Evolutionary conservation across 176 grass and related monocot species (phyloP).

Genomic region (Oryza glaberrima): DNA sequence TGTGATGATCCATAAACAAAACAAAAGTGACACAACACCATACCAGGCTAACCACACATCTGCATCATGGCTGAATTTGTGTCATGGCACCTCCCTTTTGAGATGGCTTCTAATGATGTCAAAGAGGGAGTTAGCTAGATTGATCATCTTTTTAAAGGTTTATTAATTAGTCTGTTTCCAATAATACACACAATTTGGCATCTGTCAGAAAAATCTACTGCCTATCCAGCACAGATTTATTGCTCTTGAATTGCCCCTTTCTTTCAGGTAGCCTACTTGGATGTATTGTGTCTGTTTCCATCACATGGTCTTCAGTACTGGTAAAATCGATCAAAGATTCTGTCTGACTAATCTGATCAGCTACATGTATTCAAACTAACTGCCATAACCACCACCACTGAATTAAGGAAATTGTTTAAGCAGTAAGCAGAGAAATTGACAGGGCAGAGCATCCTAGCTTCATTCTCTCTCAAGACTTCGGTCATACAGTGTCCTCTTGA

Average conservation of each 20-base stretch:
- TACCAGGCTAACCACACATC: conserved; percentile 41
- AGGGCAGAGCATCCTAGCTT: conserved; percentile 34
- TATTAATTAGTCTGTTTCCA: neutral
- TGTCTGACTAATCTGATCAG: conserved; percentile 38
- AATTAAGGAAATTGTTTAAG: conserved; percentile 32
- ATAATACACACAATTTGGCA: neutral
- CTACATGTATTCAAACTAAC: conserved; percentile 44
- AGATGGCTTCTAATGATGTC: conserved; percentile 27
- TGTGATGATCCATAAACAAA: conserved; percentile 32
- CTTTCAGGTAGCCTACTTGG: conserved; percentile 46
- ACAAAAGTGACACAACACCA: conserved; percentile 35
- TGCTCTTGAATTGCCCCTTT: neutral
- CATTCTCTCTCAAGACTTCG: conserved; percentile 37
- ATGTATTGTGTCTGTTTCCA: conserved; percentile 43
- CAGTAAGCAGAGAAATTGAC: conserved; percentile 41
- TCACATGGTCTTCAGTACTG: conserved; percentile 41
- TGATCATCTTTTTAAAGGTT: conserved; percentile 32
- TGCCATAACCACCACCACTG: conserved; percentile 44
- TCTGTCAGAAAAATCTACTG: conserved; percentile 38
- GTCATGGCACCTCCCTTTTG: conserved; percentile 32
- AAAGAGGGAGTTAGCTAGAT: neutral
- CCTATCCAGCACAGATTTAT: neutral
- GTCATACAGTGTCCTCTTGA: conserved; percentile 39
- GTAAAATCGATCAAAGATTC: conserved; percentile 52
- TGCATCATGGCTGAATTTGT: conserved; percentile 38